Evolutionary conservation across 75 land plant genomes (phyloP), one percentile per base, ranked within the genome.

Genomic region (Larix kaempferi): DNA sequence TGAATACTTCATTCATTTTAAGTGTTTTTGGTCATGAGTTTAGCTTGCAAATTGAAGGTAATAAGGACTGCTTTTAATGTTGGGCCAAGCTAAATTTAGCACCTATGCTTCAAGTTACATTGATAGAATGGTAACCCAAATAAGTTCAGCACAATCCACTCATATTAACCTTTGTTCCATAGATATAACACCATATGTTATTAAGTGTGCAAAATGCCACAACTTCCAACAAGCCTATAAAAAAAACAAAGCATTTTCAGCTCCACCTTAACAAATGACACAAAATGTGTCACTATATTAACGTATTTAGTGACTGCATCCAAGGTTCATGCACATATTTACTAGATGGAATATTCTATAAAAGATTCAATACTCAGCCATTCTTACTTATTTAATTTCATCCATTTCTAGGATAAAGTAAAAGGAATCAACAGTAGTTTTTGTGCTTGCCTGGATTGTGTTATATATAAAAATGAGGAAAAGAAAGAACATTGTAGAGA

Each of bases 121-220:
- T 61, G 99, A 91, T 11, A 96, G 97, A 60, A 96, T 96, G 6
- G 97, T 96, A 58, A 96, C 99, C 99, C 99, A 96, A 10, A 94
- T 81, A 57, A 96, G 85, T 87, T 96, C 97, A 54, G 94, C 99
- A 77, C 93, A 90, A 57, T 94, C 99, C 52, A 96, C 99, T 96
- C 99, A 96, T 0, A 96, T 88, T 74, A 94, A 88, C 39, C 99
- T 86, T 77, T 96, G 99, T 62, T 96, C 99, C 13, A 96, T 90
- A 78, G 99, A 96, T 59, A 96, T 57, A 11, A 94, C 78, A 35
- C 99, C 99, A 78, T 96, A 96, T 0, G 99, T 96, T 19, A 96
- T 72, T 56, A 96, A 54, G 75, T 96, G 99, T 25, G 97, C 97
- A 85, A 96, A 96, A 26, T 96, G 99, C 99, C 99, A 96, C 55